These are phyloP conservation scores for Acanthamoeba castellanii DNA, from an alignment of 208 protist species.

Conservation along the genomic window DNA sequence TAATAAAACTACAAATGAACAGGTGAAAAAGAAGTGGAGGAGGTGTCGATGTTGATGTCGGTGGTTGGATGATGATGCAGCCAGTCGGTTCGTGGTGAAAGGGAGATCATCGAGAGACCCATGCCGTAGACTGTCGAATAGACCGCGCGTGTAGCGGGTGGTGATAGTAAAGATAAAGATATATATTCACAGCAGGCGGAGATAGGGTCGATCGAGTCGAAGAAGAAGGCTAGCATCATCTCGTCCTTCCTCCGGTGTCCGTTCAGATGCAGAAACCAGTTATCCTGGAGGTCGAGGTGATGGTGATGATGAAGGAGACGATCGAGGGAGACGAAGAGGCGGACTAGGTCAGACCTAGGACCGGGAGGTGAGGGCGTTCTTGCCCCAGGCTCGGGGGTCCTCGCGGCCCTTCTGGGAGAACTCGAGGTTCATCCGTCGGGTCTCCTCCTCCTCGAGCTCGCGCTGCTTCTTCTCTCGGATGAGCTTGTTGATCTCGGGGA, in stretches of 20 bases:
- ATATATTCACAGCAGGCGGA: too few relatives aligned
- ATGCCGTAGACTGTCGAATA: too few relatives aligned
- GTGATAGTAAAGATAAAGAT: too few relatives aligned
- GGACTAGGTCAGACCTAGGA: background rate
- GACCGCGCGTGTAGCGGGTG: too few relatives aligned
- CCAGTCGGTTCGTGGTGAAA: too few relatives aligned
- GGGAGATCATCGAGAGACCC: too few relatives aligned
- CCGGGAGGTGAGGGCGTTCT: background rate
- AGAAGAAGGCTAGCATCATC: too few relatives aligned
- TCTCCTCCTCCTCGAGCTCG: slow-evolving; percentile 46
- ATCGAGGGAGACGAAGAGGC: background rate
- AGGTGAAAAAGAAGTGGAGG: background rate
- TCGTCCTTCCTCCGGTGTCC: too few relatives aligned
- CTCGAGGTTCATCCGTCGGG: slow-evolving; percentile 45
- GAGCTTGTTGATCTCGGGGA: slow-evolving; percentile 72
- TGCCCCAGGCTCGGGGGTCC: slow-evolving; percentile 46
- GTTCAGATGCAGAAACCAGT: too few relatives aligned
- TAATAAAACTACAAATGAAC: slow-evolving; percentile 18
- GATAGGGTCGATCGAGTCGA: too few relatives aligned
- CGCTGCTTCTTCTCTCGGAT: slow-evolving; percentile 60
- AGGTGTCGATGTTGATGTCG: background rate
- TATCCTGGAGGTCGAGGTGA: too few relatives aligned
- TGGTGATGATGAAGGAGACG: too few relatives aligned
- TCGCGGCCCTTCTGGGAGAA: slow-evolving; percentile 21
- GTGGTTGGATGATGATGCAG: background rate